Conservation (phyloP, 352 stramenopile species). For the Globisporangium takayamanum region DNA sequence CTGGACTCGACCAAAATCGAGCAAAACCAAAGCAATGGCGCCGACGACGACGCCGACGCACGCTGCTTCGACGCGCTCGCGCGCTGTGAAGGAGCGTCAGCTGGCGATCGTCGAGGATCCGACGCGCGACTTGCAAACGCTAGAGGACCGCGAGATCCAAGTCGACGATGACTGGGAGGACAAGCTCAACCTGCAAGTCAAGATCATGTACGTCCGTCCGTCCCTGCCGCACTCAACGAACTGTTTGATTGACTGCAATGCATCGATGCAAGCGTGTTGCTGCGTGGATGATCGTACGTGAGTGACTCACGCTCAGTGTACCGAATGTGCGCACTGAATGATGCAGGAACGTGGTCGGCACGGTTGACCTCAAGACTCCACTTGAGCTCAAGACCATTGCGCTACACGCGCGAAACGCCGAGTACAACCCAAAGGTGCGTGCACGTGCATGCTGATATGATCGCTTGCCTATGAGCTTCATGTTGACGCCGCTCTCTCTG, state of each 20-base stretch:
- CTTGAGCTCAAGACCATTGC: constrained; percentile 97
- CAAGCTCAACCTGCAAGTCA: constrained; percentile 70
- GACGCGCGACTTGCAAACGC: constrained; percentile 28
- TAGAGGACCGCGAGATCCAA: constrained; percentile 52
- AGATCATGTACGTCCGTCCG: constrained; percentile 56
- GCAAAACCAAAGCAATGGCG: constrained; percentile 11
- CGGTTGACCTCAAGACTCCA: constrained; percentile 92
- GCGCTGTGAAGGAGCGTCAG: constrained; percentile 66
- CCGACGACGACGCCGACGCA: background rate
- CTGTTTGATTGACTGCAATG: no score
- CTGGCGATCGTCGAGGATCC: constrained; percentile 52
- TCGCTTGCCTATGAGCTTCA: background rate
- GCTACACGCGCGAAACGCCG: constrained; percentile 95
- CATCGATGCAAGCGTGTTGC: no score
- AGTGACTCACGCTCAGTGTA: background rate
- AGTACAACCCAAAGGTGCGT: constrained; percentile 97
- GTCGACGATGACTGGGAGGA: constrained; percentile 79
- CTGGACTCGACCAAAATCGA: background rate
- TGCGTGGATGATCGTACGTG: background rate
- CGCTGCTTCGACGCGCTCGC: constrained; percentile 22
- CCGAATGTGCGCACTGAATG: background rate
- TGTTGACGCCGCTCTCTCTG: background rate
- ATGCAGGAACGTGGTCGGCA: constrained; percentile 91
- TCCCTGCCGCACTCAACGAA: background rate
- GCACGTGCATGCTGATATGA: background rate